Conservation (phyloP, 495 filamentous ascomycete species). For the Neurospora sp. region DNA sequence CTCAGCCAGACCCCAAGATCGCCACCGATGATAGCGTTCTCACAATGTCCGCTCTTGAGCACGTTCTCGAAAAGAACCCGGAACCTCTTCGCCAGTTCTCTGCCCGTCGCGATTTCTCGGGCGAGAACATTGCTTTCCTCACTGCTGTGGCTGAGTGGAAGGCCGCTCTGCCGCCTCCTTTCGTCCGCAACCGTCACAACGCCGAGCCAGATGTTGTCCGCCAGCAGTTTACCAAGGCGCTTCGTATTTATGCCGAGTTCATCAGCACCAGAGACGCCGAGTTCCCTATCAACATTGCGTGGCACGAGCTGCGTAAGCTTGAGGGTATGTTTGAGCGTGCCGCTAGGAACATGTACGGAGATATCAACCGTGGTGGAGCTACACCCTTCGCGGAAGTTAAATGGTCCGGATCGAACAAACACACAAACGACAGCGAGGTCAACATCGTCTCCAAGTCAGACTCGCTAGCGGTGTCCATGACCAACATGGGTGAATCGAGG, state of each 20-base stretch:
- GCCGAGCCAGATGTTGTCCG: conserved; percentile 12
- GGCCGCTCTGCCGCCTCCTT: conserved; percentile 11
- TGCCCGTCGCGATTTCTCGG: conserved; percentile 52
- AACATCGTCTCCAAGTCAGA: conserved; percentile 6
- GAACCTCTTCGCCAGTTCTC: conserved; percentile 49
- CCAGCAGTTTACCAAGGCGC: conserved; percentile 39
- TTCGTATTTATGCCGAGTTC: conserved; percentile 49
- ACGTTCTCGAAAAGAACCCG: conserved; percentile 45
- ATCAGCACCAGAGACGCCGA: conserved; percentile 45
- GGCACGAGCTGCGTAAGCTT: conserved; percentile 19
- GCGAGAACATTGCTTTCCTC: conserved; percentile 60
- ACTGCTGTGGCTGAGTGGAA: conserved; percentile 49
- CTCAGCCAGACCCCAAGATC: conserved; percentile 22
- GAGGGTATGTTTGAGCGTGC: conserved; percentile 24
- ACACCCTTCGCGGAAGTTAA: conserved; percentile 15
- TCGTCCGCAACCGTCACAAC: conserved; percentile 11
- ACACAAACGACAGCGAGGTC: conserved; percentile 5
- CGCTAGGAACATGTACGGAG: conserved; percentile 11
- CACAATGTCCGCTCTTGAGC: conserved; percentile 50
- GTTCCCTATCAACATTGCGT: conserved; percentile 53
- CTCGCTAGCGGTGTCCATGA: not conserved
- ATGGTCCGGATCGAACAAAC: not conserved
- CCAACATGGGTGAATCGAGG: not conserved
- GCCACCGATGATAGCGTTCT: conserved; percentile 32
- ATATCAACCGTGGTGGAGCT: conserved; percentile 3